phyloP scores from a whole-genome alignment of 768 basidiomycete genomes.

The Pulveroboletus frians region DNA sequence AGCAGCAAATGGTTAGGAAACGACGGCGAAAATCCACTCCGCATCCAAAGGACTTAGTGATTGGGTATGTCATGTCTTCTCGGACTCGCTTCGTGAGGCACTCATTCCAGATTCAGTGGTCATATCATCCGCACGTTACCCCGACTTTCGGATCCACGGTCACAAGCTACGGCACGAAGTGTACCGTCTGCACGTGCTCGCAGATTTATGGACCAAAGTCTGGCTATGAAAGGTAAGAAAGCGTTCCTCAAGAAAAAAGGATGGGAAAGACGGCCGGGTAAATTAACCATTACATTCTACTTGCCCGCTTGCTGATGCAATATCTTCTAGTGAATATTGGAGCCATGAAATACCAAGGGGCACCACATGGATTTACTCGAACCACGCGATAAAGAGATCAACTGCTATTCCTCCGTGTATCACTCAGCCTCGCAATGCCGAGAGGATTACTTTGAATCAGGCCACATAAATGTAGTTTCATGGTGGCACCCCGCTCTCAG shows the following conservation, averaged over 20 bases:
- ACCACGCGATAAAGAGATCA: conserved; percentile 4
- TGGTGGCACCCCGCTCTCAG: neutral
- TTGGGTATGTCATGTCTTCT: conserved; percentile 41
- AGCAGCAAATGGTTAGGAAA: conserved; percentile 23
- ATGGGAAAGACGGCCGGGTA: conserved; percentile 61
- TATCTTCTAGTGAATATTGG: conserved; percentile 47
- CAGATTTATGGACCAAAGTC: conserved; percentile 48
- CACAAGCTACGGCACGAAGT: conserved; percentile 37
- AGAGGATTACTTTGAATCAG: neutral
- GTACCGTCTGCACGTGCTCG: conserved; percentile 44
- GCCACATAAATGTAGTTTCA: neutral
- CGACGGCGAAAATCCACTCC: conserved; percentile 30
- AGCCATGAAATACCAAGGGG: conserved; percentile 47
- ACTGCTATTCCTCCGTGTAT: neutral
- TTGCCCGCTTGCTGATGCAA: neutral
- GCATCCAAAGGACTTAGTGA: conserved; percentile 44
- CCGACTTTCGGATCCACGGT: conserved; percentile 22
- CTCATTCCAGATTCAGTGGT: conserved; percentile 36
- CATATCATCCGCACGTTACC: conserved; percentile 50
- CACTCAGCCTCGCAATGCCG: neutral
- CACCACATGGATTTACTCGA: conserved; percentile 44
- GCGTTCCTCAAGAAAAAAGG: conserved; percentile 33
- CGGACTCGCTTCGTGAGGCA: neutral
- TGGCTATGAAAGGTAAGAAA: conserved; percentile 41
- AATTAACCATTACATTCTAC: conserved; percentile 11